Evolutionary conservation across 768 basidiomycete genomes (phyloP), one percentile per base, ranked within the genome.

Genomic region (Mycena floridula): DNA sequence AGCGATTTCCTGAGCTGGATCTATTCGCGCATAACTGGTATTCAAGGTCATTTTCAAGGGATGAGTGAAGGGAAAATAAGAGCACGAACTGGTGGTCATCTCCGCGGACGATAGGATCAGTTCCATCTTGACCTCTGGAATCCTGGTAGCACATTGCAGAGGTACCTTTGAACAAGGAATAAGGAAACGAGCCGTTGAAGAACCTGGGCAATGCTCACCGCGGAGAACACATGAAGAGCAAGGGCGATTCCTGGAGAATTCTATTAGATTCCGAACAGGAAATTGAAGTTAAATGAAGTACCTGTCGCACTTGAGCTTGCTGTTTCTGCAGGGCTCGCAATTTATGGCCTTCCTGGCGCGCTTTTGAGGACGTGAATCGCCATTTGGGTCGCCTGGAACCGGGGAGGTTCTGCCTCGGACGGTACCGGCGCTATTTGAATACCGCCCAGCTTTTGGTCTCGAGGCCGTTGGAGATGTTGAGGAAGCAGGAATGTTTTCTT

Each of bases 261-360:
- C 37, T 23, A 42, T 25, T 38, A 43, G 40, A 32, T 5, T 12
- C 32, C 5, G 50, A 38, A 44, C 32, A 36, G 40, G 26, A 45
- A 51, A 62, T 65, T 37, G 45, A n/a, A n/a, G n/a, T n/a, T n/a
- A n/a, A n/a, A n/a, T n/a, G n/a, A n/a, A n/a, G n/a, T n/a, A 85
- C 87, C 87, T 81, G 64, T 91, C 89, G 68, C 89, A 91, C 66
- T 91, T 89, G 54, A 90, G 78, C 66, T 90, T 89, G 71, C 82
- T 86, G 54, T 81, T 84, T 58, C 89, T 74, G 67, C 89, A 91
- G 3, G 89, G 89, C 54, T 89, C 87, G 58, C 89, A 91, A 65
- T 91, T 91, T 54, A 91, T 89, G 15, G 89, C 87, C 58, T 90
- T 90, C 47, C 89, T 73, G 0, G 89, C 84, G 37, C 89, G 81